Evolutionary conservation across 805 yeast genomes (phyloP), one percentile per base, ranked within the genome.

Genomic region (Blastobotrys terrestris): DNA sequence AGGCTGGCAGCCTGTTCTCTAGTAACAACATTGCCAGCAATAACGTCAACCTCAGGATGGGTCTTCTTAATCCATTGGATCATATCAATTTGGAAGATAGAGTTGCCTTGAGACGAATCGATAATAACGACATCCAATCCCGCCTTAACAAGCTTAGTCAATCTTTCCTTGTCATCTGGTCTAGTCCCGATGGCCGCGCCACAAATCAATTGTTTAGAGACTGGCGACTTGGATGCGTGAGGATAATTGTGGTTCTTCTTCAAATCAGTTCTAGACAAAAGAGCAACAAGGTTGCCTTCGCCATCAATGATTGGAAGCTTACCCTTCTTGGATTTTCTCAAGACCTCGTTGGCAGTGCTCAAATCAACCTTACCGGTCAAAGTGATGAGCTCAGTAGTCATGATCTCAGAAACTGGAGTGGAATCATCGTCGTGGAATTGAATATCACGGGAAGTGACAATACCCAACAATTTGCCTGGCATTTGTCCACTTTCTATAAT

Each of bases 181-280:
- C 95, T 77, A 59, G 99, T 94, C 73, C 99, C 99, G 68, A 94
- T 83, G 59, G 99, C 95, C 64, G 99, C 99, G 80, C 98, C 99
- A 80, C 96, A 89, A 67, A 94, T 79, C 69, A 94, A 80, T 78
- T 94, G 99, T 79, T 94, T 94, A 51, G 98, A 87, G 63, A 83
- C 77, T 65, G 84, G 84, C 39, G 96, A 87, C 77, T 94, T 94
- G 60, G 97, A 90, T 53, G 99, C 99, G 60, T 83, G 77, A 64
- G 99, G 99, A 78, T 79, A 94, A 69, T 81, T 79, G 76, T 85
- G 85, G 76, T 94, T 94, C 80, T 94, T 94, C 79, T 89, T 95
- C 76, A 94, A 83, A 74, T 94, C 99, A 56, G 97, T 89, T 77
- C 96, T 86, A 42, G 97, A 89, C 60, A 94, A 77, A 76, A 94